A percentile compares a stretch with the other conserved stretches of the same genome.
phyloP scores from a whole-genome alignment of 2,329 filamentous ascomycete genomes.

The Colletotrichum cordylinicola region DNA sequence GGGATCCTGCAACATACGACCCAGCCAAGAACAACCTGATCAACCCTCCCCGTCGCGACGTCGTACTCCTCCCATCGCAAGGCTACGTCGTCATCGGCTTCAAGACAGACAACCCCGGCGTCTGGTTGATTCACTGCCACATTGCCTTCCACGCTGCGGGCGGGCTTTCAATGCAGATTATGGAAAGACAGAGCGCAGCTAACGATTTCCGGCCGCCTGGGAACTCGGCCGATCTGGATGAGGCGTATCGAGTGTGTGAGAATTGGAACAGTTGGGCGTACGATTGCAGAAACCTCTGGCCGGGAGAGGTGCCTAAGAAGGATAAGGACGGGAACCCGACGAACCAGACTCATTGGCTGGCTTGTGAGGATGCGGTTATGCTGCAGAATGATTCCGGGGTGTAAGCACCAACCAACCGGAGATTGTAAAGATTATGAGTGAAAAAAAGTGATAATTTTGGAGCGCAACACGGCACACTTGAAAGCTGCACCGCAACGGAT shows the following conservation, averaged over 20 bases:
- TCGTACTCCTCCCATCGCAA: constrained; percentile 47
- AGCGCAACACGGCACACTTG: neutral
- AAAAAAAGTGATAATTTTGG: neutral
- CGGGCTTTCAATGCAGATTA: constrained; percentile 1
- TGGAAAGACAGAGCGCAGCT: neutral
- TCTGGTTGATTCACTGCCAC: constrained; percentile 57
- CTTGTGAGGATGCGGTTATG: neutral
- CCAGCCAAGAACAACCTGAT: constrained; percentile 34
- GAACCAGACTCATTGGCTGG: neutral
- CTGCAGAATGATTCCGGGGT: constrained; percentile 8
- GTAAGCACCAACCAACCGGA: neutral
- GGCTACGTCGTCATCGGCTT: constrained; percentile 56
- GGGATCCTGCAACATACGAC: constrained; percentile 12
- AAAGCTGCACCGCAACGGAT: neutral
- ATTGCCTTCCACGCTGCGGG: constrained; percentile 50
- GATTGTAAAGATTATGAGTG: neutral
- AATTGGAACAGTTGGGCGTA: constrained; percentile 14
- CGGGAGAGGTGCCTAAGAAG: neutral
- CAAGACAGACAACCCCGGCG: constrained; percentile 52
- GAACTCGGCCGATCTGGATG: neutral
- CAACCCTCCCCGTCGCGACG: constrained; percentile 58
- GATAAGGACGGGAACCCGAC: neutral
- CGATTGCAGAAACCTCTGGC: constrained; percentile 12
- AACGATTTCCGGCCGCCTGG: constrained; percentile 1
- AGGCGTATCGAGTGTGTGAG: neutral